Evolutionary conservation across 305 asterid genomes (phyloP).

Genomic region (Fraxinus ornus): DNA sequence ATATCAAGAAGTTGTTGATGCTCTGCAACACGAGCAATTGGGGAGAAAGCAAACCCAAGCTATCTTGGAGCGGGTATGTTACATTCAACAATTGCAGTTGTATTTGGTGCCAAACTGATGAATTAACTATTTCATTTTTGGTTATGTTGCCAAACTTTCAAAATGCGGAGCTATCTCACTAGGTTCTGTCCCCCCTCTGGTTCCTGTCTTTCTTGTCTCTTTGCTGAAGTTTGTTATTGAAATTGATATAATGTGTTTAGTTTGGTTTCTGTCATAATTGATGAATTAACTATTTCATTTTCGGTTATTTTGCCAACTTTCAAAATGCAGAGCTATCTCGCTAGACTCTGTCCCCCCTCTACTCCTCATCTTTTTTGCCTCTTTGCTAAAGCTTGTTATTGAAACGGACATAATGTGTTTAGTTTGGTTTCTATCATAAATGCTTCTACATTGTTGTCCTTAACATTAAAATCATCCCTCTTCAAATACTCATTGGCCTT

Average conservation of each 20-base stretch:
- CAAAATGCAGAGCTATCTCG: neutral
- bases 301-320: neutral
- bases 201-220: neutral
- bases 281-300: neutral
- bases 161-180: neutral
- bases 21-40: too few relatives aligned
- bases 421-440: neutral
- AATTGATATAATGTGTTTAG: too few relatives aligned
- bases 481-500: neutral
- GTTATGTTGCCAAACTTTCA: neutral
- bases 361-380: neutral
- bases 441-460: slow-evolving; percentile 7
- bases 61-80: too few relatives aligned
- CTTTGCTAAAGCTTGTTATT: neutral
- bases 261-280: too few relatives aligned
- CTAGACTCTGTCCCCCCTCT: neutral
- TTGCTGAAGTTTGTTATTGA: neutral
- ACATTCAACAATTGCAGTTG: too few relatives aligned
- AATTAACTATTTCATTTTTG: neutral
- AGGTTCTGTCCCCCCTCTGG: neutral
- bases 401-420: neutral
- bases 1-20: too few relatives aligned
- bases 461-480: neutral
- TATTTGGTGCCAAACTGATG: too few relatives aligned
- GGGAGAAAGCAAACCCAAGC: too few relatives aligned